These are phyloP conservation scores for Alternaria incomplexa DNA, from an alignment of 2,329 filamentous ascomycete species.

Conservation along the genomic window DNA sequence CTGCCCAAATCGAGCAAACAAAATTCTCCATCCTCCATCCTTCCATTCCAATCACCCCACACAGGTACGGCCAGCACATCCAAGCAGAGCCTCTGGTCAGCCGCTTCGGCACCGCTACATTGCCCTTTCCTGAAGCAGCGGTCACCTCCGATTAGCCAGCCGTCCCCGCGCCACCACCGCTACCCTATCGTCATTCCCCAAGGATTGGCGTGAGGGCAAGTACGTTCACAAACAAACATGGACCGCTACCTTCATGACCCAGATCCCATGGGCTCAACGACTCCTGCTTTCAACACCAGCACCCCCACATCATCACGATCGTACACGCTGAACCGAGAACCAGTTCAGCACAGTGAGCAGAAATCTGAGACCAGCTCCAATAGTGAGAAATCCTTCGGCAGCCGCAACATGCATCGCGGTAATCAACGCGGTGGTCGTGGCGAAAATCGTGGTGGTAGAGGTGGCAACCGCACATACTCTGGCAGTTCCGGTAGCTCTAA, in stretches of 20 bases:
- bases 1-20: conserved; percentile 4
- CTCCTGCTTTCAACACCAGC: neutral
- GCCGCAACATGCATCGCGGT: conserved; percentile 16
- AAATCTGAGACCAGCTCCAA: conserved; percentile 9
- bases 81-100: neutral
- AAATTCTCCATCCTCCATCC: neutral
- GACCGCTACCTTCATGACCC: neutral
- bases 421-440: conserved; percentile 10
- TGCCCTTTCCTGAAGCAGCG: conserved; percentile 7
- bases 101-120: conserved; percentile 3
- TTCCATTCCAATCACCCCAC: neutral
- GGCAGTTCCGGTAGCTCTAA: conserved; percentile 23
- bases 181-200: neutral
- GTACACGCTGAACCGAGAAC: neutral
- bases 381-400: neutral
- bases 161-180: neutral
- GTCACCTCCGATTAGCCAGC: conserved; percentile 6
- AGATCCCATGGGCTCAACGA: conserved; percentile 5
- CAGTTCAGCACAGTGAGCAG: neutral
- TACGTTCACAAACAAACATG: conserved; percentile 12
- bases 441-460: conserved; percentile 11
- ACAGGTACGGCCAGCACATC: neutral
- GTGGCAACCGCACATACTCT: conserved; percentile 12
- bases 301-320: neutral
- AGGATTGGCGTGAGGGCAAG: neutral